Evolutionary conservation across 2,329 filamentous ascomycete genomes (phyloP), one percentile per base, ranked within the genome.

Genomic region (Dichotomopilus funicola): DNA sequence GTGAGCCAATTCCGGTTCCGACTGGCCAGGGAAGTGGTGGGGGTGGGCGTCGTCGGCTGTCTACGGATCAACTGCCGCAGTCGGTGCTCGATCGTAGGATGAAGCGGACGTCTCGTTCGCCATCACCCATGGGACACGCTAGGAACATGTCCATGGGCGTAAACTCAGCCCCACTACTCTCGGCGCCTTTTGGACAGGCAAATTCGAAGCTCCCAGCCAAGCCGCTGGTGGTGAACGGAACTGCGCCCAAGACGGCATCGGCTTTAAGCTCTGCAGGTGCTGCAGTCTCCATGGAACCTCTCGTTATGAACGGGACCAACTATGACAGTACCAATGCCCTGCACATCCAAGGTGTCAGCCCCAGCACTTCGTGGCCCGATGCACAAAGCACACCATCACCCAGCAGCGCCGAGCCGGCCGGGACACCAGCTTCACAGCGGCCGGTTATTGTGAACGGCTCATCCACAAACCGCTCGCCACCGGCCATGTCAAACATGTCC

Each of bases 21-120:
- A 71, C 70, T 2, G 66, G 66, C 35, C 51, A 51, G 38, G 70
- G 49, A 38, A 12, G 37, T 9, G 49, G 37, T 9, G 49, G 74
- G 33, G 71, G 45, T 3, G 45, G 68, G 33, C 72, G 76, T 42
- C 72, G 76, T 35, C 71, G 78, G 10, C 65, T 78, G 9, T 82
- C 80, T 0, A 78, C 78, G 1, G 80, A 82, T 45, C 77, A 81
- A 58, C 67, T 77, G 4, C 77, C 79, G 0, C 79, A 80, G 62
- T 74, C 75, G 9, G 73, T 81, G 31, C 69, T 82, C 6, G 78
- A 82, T 53, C 72, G 76, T 31, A 70, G 78, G 41, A 80, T 81
- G 67, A 74, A 73, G 61, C 72, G 78, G 40, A 75, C 75, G 2
- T 82, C 79, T 2, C 73, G 79, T 11, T 83, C 80, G 5, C 80